Evolutionary conservation across 305 asterid genomes (phyloP).

Genomic region (Caryopteris hybrid): DNA sequence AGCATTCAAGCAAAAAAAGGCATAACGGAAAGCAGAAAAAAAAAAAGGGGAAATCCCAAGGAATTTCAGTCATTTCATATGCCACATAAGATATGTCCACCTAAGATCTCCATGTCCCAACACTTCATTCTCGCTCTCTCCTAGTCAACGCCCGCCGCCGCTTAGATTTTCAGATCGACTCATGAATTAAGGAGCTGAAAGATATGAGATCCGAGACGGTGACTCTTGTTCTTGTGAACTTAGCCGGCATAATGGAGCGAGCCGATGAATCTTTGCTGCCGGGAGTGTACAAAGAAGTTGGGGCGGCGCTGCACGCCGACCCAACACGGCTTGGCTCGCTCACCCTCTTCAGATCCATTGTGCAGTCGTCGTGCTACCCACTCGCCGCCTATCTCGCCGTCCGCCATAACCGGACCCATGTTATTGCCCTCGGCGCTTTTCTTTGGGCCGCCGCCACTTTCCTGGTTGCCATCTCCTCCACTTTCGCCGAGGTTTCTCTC

Average conservation of each 20-base stretch:
- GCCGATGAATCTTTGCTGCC: conserved; percentile 76
- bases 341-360: conserved; percentile 71
- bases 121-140: not conserved
- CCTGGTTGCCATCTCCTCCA: conserved; percentile 64
- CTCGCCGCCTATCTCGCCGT: conserved; percentile 65
- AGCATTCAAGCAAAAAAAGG: conserved; percentile 16
- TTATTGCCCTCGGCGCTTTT: conserved; percentile 71
- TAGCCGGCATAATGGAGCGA: conserved; percentile 73
- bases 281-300: conserved; percentile 72
- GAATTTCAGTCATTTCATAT: too few relatives aligned
- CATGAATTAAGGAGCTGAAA: conserved; percentile 17
- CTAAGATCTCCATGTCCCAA: not conserved
- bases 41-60: not conserved
- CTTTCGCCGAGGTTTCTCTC: conserved; percentile 47
- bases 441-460: conserved; percentile 90
- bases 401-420: conserved; percentile 65
- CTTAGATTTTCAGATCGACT: not conserved
- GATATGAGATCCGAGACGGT: conserved; percentile 39
- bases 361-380: conserved; percentile 73
- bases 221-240: conserved; percentile 55
- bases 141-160: conserved; percentile 21
- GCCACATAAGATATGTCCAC: too few relatives aligned
- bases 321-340: conserved; percentile 72
- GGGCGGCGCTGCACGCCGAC: conserved; percentile 61
- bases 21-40: too few relatives aligned